Percentiles rank a stretch among this genome's conserved stretches.
phyloP scores from a whole-genome alignment of 345 rosid species.

The Bruguiera parviflora region DNA sequence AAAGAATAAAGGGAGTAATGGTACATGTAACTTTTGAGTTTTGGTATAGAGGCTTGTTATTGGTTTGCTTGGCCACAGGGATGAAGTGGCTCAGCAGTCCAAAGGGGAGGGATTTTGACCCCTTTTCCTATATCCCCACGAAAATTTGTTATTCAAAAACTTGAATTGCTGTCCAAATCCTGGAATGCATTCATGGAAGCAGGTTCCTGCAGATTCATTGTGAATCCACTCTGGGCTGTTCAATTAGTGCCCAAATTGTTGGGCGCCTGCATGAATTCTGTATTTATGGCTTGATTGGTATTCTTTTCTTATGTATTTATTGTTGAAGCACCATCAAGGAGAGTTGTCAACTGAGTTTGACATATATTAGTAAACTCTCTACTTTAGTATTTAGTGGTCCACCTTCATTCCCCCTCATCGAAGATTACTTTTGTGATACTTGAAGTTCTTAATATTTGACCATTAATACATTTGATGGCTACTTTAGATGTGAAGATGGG shows the following conservation, averaged over 20 bases:
- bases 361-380: background rate
- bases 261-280: background rate
- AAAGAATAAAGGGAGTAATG: too few relatives aligned
- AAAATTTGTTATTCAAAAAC: too few relatives aligned
- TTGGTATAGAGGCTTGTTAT: too few relatives aligned
- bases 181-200: too few relatives aligned
- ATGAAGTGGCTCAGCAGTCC: too few relatives aligned
- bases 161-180: too few relatives aligned
- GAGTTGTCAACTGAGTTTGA: background rate
- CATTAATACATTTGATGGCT: background rate
- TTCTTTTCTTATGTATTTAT: background rate
- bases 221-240: too few relatives aligned
- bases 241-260: background rate
- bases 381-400: background rate
- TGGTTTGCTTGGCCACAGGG: too few relatives aligned
- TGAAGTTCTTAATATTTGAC: background rate
- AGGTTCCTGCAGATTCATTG: too few relatives aligned
- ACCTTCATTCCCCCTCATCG: background rate
- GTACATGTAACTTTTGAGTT: too few relatives aligned
- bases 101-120: too few relatives aligned
- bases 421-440: background rate
- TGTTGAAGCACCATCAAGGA: background rate
- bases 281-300: background rate
- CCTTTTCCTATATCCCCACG: too few relatives aligned
- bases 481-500: background rate